These are phyloP conservation scores for Exophiala lecanii-corni DNA, from an alignment of 2,329 filamentous ascomycete species.

Conservation along the genomic window DNA sequence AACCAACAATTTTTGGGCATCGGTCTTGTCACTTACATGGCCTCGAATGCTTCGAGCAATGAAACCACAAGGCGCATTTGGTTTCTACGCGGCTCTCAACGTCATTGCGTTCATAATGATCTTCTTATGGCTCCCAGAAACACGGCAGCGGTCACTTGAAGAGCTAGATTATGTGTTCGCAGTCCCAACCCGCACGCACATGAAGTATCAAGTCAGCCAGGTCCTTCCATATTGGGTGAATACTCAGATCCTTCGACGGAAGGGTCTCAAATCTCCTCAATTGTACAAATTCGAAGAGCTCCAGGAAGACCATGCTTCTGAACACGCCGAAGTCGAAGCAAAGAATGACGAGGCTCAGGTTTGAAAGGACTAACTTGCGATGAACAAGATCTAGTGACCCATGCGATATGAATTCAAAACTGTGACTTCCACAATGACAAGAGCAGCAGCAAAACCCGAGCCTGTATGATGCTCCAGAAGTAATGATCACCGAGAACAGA, in stretches of 20 bases:
- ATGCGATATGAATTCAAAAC: too few species aligned
- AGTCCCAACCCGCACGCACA: conserved; percentile 55
- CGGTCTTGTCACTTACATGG: conserved; percentile 48
- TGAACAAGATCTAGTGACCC: too few species aligned
- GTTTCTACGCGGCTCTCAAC: conserved; percentile 54
- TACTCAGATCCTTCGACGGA: conserved; percentile 51
- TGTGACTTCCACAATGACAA: too few species aligned
- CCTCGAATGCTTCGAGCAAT: conserved; percentile 46
- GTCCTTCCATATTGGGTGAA: conserved; percentile 59
- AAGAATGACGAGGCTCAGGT: background rate
- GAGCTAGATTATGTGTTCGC: conserved; percentile 58
- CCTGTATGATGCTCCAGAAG: too few species aligned
- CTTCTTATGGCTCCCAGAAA: conserved; percentile 57
- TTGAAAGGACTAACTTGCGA: too few species aligned
- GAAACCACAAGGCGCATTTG: conserved; percentile 52
- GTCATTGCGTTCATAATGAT: conserved; percentile 59
- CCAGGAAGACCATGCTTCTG: background rate
- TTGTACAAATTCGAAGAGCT: conserved; percentile 48
- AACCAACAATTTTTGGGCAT: conserved; percentile 46
- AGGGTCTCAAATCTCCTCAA: conserved; percentile 44
- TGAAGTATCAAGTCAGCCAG: conserved; percentile 54
- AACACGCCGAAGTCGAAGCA: background rate
- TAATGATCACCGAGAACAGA: too few species aligned
- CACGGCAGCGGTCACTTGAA: conserved; percentile 48
- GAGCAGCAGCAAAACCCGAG: too few species aligned